These are phyloP conservation scores for Lycium ferocissimum DNA, from an alignment of 257 asterid genomes.

Conservation along the genomic window DNA sequence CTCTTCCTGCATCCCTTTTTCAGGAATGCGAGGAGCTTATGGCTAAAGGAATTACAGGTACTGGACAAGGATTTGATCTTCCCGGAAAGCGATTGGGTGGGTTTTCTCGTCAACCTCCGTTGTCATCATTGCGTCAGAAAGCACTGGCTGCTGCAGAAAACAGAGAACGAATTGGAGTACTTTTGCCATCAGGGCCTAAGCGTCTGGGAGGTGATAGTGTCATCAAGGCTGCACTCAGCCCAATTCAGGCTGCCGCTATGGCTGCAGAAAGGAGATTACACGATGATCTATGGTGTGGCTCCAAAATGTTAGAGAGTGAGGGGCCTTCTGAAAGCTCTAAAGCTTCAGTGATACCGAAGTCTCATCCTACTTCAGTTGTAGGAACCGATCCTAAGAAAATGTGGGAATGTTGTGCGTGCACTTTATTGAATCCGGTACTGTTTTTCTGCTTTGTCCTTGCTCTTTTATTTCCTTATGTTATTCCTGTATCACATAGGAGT, in stretches of 20 bases:
- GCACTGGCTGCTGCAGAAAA: constrained; percentile 74
- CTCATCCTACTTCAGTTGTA: constrained; percentile 31
- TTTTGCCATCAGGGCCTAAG: constrained; percentile 65
- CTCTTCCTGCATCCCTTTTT: background rate
- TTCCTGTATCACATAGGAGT: background rate
- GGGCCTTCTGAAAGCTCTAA: constrained; percentile 53
- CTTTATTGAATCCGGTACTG: constrained; percentile 68
- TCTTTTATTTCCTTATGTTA: constrained; percentile 1
- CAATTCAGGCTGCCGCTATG: constrained; percentile 95
- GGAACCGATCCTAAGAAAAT: constrained; percentile 39
- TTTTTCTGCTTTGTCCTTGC: background rate
- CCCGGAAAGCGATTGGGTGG: constrained; percentile 85
- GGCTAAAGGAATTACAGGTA: constrained; percentile 76
- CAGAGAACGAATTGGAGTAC: constrained; percentile 52
- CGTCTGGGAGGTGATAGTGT: constrained; percentile 77
- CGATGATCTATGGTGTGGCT: constrained; percentile 87
- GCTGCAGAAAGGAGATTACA: constrained; percentile 87
- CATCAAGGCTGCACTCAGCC: constrained; percentile 69
- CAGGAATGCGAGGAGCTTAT: constrained; percentile 85
- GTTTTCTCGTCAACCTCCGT: constrained; percentile 69
- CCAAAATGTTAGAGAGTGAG: constrained; percentile 52
- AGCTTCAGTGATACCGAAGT: constrained; percentile 28
- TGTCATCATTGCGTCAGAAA: constrained; percentile 60
- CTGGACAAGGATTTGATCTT: constrained; percentile 83
- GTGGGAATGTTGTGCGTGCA: constrained; percentile 75